phyloP scores from a whole-genome alignment of 2,329 filamentous ascomycete species.

The Metarhizium anisopliae region DNA sequence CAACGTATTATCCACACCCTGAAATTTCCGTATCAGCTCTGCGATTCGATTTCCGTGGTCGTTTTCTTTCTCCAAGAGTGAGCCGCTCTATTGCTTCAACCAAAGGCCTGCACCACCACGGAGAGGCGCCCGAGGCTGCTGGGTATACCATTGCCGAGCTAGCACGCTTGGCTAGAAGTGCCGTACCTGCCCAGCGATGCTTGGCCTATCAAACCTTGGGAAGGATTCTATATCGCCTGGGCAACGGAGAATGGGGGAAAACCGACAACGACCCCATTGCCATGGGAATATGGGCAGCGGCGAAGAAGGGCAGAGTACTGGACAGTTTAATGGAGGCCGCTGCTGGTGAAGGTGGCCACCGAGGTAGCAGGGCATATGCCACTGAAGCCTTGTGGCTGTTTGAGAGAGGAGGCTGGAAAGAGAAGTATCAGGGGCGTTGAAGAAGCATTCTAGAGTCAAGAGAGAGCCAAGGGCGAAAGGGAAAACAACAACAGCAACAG shows the following conservation, averaged over 20 bases:
- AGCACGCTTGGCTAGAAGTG: conserved; percentile 68
- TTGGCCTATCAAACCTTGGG: conserved; percentile 88
- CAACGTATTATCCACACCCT: conserved; percentile 74
- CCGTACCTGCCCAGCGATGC: conserved; percentile 79
- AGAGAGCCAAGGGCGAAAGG: no score
- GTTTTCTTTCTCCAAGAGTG: conserved; percentile 66
- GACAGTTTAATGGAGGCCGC: conserved; percentile 72
- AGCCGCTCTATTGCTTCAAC: conserved; percentile 67
- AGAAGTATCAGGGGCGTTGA: conserved; percentile 46
- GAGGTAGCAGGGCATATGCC: conserved; percentile 75
- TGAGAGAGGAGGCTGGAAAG: conserved; percentile 63
- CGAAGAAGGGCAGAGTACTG: conserved; percentile 69
- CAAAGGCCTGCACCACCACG: conserved; percentile 86
- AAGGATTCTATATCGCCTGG: conserved; percentile 73
- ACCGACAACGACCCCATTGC: conserved; percentile 50
- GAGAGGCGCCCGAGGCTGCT: conserved; percentile 81
- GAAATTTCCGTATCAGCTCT: conserved; percentile 66
- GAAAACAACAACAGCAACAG: no score
- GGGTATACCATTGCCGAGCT: conserved; percentile 90
- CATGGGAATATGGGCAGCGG: conserved; percentile 71
- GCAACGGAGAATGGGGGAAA: conserved; percentile 61
- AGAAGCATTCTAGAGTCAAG: background rate
- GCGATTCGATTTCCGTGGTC: conserved; percentile 81
- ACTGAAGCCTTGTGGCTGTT: conserved; percentile 84
- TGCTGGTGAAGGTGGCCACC: conserved; percentile 58